Evolutionary conservation across 75 land plant species (phyloP).

Genomic region (Picea glauca): DNA sequence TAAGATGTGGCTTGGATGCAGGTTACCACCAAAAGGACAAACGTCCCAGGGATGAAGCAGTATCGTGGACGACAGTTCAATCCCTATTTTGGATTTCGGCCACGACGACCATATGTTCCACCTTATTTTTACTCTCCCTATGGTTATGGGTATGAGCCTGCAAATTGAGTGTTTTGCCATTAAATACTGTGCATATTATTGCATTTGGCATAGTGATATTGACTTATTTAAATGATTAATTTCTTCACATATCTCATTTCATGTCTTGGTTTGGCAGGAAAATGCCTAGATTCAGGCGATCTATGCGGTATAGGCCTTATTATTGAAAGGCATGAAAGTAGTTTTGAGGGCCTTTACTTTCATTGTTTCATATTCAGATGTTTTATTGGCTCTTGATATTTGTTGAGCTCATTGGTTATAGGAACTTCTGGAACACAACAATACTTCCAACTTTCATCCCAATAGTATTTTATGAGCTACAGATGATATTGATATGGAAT

Average conservation of each 20-base stretch:
- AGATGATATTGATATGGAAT: not conserved
- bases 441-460: not conserved
- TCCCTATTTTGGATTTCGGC: constrained; percentile 45
- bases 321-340: constrained; percentile 21
- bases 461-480: not conserved
- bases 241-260: not conserved
- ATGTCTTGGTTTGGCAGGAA: constrained; percentile 32
- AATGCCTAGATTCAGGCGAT: constrained; percentile 74
- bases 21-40: constrained; percentile 87
- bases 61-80: constrained; percentile 57
- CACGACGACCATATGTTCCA: constrained; percentile 60
- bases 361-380: not conserved
- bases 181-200: constrained; percentile 12
- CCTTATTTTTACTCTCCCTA: constrained; percentile 56
- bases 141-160: constrained; percentile 72
- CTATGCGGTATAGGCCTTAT: constrained; percentile 85
- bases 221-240: constrained; percentile 1
- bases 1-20: constrained; percentile 16
- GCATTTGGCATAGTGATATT: constrained; percentile 18
- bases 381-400: not conserved
- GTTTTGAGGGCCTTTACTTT: not conserved
- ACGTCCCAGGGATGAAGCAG: constrained; percentile 93
- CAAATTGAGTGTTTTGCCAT: constrained; percentile 10
- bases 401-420: not conserved
- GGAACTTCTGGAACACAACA: not conserved